Conservation (phyloP, 148 eudicot genomes). For the Dianthus caryophyllus region DNA sequence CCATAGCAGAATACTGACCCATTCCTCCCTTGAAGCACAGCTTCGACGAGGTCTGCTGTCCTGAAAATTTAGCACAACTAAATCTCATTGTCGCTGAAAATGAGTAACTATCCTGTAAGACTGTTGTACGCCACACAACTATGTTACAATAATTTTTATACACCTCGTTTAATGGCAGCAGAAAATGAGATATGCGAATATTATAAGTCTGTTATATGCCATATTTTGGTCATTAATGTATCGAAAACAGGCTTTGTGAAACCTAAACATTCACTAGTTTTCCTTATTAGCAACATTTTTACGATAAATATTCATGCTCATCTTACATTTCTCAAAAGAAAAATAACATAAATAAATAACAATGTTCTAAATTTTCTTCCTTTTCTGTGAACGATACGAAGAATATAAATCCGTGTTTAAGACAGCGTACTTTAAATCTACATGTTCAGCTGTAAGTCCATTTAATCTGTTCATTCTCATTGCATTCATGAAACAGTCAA, state of each 20-base stretch:
- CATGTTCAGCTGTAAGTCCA: neutral
- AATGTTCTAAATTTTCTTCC: neutral
- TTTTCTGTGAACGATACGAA: neutral
- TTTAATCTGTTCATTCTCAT: neutral
- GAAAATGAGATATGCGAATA: too few species aligned
- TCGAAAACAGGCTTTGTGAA: too few species aligned
- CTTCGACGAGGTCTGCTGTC: conserved; percentile 79
- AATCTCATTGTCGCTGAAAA: too few species aligned
- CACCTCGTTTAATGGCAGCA: too few species aligned
- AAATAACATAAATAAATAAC: neutral
- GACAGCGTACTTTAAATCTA: neutral
- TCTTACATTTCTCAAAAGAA: neutral
- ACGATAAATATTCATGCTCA: conserved; percentile 11
- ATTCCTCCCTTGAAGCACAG: conserved; percentile 78
- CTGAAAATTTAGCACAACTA: conserved; percentile 34
- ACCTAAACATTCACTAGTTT: too few species aligned
- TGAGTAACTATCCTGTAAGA: too few species aligned
- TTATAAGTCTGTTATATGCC: too few species aligned
- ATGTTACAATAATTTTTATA: too few species aligned
- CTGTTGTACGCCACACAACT: too few species aligned
- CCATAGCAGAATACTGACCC: conserved; percentile 92
- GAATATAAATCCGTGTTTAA: too few species aligned
- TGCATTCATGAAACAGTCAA: conserved; percentile 10
- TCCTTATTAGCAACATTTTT: too few species aligned
- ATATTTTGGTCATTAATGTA: too few species aligned